Base-by-base conservation (phyloP, 2,329 filamentous ascomycete species). In the Cryphonectria radicalis region DNA sequence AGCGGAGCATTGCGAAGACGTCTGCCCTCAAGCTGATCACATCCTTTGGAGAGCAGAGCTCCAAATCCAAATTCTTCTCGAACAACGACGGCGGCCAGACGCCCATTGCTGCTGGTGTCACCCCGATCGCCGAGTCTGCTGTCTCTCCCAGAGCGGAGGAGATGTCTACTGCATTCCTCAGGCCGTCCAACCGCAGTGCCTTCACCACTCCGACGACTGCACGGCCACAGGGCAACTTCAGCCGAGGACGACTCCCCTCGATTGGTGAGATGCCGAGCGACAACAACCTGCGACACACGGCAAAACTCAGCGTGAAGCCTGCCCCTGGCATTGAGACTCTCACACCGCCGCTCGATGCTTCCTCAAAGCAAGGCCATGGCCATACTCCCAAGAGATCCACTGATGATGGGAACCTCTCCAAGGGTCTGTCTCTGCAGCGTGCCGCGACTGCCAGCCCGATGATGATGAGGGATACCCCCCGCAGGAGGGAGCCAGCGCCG, bases 11-110 rank as follows among this genome's bases (percentile, higher is more conserved):
- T 67, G 90, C 91, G 17, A 97, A 97, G 82, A 91, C 92, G 40
- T 93, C 94, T 13, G 90, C 95, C 0, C 84, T 98, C 72, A 97
- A 97, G 80, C 88, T 98, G 1, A 97, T 98, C 76, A 98, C 96
- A 0, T 91, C 92, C 0, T 98, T 99, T 77, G 92, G 90, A 10
- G 89, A 90, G 64, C 84, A 85, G 63, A 82, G 82, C 5, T 83
- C 84, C 32, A 90, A 91, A 73, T 89, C 90, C 68, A 90, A 89
- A 80, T 90, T 93, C 81, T 89, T 91, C 75, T 82, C 84, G 0
- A 79, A 83, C 55, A 82, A 80, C 7, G 89, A 90, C 66, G 87
- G 85, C 50, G 88, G 88, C 11, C 84, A 84, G 75, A 97, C 94
- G 0, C 94, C 94, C 0, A 92, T 94, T 74, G 92, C 92, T 13